These are phyloP conservation scores for Corynascus novoguineensis DNA, from an alignment of 495 filamentous ascomycete genomes.

Conservation along the genomic window DNA sequence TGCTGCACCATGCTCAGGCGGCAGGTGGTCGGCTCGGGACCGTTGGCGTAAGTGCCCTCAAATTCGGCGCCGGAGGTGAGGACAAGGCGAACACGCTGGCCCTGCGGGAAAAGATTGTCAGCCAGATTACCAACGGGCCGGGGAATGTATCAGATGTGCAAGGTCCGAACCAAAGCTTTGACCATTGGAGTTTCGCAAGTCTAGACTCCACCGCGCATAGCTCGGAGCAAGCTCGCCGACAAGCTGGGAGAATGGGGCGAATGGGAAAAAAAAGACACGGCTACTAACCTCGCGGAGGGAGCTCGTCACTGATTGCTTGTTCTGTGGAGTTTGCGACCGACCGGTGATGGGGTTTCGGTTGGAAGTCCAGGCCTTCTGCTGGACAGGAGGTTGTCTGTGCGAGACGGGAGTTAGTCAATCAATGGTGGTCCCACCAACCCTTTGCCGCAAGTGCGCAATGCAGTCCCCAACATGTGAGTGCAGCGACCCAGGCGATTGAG, in stretches of 20 bases:
- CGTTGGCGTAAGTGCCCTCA: slow-evolving; percentile 58
- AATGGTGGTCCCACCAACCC: background rate
- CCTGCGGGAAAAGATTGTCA: slow-evolving; percentile 47
- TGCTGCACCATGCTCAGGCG: slow-evolving; percentile 79
- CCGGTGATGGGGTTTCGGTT: slow-evolving; percentile 37
- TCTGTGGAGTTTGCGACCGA: slow-evolving; percentile 28
- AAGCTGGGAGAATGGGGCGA: background rate
- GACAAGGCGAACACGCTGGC: slow-evolving; percentile 59
- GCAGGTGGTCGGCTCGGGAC: slow-evolving; percentile 56
- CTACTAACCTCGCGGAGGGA: slow-evolving; percentile 34
- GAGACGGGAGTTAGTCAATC: slow-evolving; percentile 24
- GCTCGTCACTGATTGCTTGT: slow-evolving; percentile 26
- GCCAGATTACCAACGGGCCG: slow-evolving; percentile 15
- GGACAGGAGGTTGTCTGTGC: slow-evolving; percentile 37
- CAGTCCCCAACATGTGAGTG: background rate
- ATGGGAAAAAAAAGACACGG: slow-evolving; percentile 5
- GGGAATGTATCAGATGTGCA: background rate
- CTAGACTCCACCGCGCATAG: background rate
- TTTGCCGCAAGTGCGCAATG: slow-evolving; percentile 1
- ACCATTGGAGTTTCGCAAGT: background rate
- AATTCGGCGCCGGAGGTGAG: slow-evolving; percentile 67
- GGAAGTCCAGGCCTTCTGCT: slow-evolving; percentile 37
- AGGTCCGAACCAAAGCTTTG: background rate
- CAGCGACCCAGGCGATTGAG: background rate
- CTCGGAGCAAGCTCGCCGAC: slow-evolving; percentile 2